Evolutionary conservation across 2,329 filamentous ascomycete species (phyloP).

Genomic region (Microcyclospora tardicrescens): DNA sequence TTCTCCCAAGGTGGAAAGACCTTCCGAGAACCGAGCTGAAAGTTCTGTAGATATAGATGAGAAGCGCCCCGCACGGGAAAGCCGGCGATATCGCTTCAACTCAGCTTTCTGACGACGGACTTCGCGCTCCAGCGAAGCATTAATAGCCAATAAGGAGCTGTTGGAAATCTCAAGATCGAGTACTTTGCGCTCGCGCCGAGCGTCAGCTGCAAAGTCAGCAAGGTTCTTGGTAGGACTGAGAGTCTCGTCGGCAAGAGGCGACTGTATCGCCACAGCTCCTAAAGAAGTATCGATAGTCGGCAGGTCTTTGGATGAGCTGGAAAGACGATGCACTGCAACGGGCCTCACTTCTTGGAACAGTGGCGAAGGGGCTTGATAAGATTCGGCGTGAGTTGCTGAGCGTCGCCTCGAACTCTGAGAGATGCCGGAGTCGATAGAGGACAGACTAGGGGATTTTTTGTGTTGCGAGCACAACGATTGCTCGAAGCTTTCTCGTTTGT

Average conservation of each 20-base stretch:
- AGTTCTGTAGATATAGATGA: constrained; percentile 36
- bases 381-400: constrained; percentile 17
- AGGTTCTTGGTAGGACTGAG: constrained; percentile 35
- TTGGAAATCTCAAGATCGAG: constrained; percentile 95
- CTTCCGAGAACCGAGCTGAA: constrained; percentile 25
- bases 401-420: constrained; percentile 20
- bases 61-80: constrained; percentile 68
- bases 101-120: constrained; percentile 84
- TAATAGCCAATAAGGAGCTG: constrained; percentile 87
- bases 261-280: constrained; percentile 3
- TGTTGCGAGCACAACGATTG: constrained; percentile 6
- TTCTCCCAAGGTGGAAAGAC: constrained; percentile 21
- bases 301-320: constrained; percentile 9
- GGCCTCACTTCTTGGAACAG: constrained; percentile 9
- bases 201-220: constrained; percentile 72
- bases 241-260: constrained; percentile 12
- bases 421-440: constrained; percentile 31
- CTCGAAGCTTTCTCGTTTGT: no score
- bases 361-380: constrained; percentile 7
- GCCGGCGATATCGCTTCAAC: constrained; percentile 68
- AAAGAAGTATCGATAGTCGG: constrained; percentile 18
- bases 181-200: constrained; percentile 83
- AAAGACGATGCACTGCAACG: constrained; percentile 5
- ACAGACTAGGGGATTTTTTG: constrained; percentile 27
- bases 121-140: constrained; percentile 80